Conservation (phyloP, 139 green algal species). For the Chlamydomonas sphaeroides region DNA sequence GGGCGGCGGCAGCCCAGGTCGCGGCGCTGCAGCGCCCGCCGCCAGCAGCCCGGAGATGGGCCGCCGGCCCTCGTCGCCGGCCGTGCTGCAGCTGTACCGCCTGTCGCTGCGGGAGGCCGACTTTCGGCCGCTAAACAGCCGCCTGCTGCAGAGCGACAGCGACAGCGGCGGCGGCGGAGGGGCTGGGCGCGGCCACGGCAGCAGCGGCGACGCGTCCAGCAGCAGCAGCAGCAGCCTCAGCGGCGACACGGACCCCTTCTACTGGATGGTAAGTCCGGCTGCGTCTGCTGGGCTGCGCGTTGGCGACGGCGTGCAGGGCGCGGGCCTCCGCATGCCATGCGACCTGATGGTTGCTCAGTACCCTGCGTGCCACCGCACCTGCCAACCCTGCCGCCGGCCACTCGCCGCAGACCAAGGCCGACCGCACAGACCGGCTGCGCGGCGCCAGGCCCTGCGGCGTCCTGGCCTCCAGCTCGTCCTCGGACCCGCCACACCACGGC, state of each 20-base stretch:
- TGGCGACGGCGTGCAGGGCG: too few relatives aligned
- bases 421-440: background rate
- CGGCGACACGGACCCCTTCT: constrained; percentile 14
- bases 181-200: too few relatives aligned
- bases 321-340: too few relatives aligned
- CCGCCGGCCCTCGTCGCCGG: background rate
- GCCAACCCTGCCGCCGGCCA: too few relatives aligned
- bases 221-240: background rate
- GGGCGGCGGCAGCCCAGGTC: background rate
- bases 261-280: too few relatives aligned
- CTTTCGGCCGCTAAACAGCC: background rate
- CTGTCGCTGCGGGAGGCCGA: background rate
- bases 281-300: too few relatives aligned
- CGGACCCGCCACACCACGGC: background rate
- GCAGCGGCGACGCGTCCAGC: background rate
- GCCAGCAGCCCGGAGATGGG: background rate
- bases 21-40: too few relatives aligned
- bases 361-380: too few relatives aligned
- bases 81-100: background rate
- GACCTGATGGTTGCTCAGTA: too few relatives aligned
- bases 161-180: background rate
- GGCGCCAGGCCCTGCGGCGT: background rate
- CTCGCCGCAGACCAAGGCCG: too few relatives aligned
- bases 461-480: background rate
- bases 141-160: background rate